Percentiles rank a stretch among this genome's conserved stretches.
Conservation (phyloP, 345 rosid genomes). For the Acer campestre region DNA sequence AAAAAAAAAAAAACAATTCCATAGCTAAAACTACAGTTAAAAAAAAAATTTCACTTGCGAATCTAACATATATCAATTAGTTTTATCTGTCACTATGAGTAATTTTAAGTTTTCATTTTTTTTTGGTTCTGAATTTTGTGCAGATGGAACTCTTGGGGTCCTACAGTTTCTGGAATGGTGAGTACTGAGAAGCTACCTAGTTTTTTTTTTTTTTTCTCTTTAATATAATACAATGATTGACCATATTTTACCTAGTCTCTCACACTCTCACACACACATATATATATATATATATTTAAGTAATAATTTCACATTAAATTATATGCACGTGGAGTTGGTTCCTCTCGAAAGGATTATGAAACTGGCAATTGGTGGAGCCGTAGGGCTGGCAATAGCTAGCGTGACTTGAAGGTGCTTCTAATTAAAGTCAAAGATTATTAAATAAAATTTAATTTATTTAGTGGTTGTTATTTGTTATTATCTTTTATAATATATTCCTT, state of each 20-base stretch:
- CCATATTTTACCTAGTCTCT: neutral
- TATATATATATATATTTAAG: too few relatives aligned
- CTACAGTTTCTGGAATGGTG: slow-evolving; percentile 52
- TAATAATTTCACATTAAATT: too few relatives aligned
- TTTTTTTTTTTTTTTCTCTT: neutral
- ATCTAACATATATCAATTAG: too few relatives aligned
- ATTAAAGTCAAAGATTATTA: neutral
- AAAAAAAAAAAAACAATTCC: neutral
- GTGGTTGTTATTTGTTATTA: too few relatives aligned
- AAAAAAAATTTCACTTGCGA: too few relatives aligned
- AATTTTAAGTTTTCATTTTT: neutral
- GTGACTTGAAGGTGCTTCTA: neutral
- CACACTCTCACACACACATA: too few relatives aligned
- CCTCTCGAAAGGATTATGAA: neutral
- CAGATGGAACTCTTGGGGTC: slow-evolving; percentile 51
- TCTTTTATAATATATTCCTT: too few relatives aligned
- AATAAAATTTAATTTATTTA: too few relatives aligned
- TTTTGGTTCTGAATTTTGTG: slow-evolving; percentile 3
- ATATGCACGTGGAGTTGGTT: neutral
- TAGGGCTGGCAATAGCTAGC: neutral
- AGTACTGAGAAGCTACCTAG: neutral
- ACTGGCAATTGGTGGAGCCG: too few relatives aligned
- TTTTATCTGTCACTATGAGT: neutral
- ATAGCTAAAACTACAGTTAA: neutral
- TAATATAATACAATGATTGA: neutral